Evolutionary conservation across 768 basidiomycete genomes (phyloP), one percentile per base, ranked within the genome.

Genomic region (Pseudohyphozyma bogoriensis): DNA sequence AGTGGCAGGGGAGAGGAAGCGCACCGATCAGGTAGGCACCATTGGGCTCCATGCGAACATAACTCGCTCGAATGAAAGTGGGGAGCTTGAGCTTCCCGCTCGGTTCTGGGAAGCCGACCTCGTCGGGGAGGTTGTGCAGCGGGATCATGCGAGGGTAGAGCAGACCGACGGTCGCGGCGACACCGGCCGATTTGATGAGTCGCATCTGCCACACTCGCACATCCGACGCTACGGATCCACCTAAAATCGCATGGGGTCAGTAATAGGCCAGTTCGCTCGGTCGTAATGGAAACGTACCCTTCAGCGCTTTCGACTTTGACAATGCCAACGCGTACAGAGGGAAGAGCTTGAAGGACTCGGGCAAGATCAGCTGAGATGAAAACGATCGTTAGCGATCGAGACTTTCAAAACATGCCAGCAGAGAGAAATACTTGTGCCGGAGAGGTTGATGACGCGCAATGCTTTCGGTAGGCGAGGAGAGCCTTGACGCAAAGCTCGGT

Each of bases 1-100:
- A 29, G 18, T 29, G 16, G 32, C 40, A 26, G 46, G 39, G 24
- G 67, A 44, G 32, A 45, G 37, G 18, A 29, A 31, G 7, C 80
- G 54, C 66, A 91, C 93, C 87, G 63, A 93, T 84, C 47, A 97
- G 77, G 74, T 97, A 99, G n/a, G 95, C 77, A 0, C 95, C 95
- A 68, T 87, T 79, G 2, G 81, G 81, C 70, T 89, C 83, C 95
- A 99, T 96, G 67, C 84, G 88, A 46, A 78, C 77, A 74, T 97
- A 83, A 54, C 86, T 86, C 59, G 80, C 78, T 44, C 93, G 80
- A 84, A 91, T 91, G 56, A 83, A 79, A 15, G 82, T 79, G 18
- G 93, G 92, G 66, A 87, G 74, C 45, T 77, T 75, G 44, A 89
- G 76, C 36, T 78, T 78, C 6, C 83, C 85, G 4, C 78, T 82